These are phyloP conservation scores for Xylaria scruposa DNA, from an alignment of 495 filamentous ascomycete genomes.

Conservation along the genomic window DNA sequence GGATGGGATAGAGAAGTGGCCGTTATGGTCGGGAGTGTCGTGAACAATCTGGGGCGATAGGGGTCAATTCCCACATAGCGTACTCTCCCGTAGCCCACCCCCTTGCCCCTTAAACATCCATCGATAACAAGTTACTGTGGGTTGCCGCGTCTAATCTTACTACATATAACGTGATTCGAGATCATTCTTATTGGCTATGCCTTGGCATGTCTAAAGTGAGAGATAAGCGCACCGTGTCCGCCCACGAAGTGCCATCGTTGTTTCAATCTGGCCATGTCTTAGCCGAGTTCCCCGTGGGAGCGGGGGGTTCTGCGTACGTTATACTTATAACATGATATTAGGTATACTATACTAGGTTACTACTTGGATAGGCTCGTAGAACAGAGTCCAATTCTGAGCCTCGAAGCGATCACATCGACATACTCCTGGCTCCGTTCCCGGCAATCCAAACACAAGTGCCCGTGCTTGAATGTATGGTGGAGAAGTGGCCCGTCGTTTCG, in stretches of 20 bases:
- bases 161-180: neutral
- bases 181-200: neutral
- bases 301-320: neutral
- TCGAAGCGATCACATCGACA: neutral
- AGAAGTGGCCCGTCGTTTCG: conserved; percentile 3
- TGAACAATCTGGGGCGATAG: conserved; percentile 53
- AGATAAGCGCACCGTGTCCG: neutral
- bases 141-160: neutral
- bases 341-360: neutral
- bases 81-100: neutral
- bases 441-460: neutral
- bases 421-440: conserved; percentile 1
- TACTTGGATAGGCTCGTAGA: too few species aligned
- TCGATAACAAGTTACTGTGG: neutral
- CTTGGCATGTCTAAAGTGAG: too few species aligned
- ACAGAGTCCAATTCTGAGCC: too few species aligned
- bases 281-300: neutral
- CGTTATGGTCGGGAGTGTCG: conserved; percentile 87
- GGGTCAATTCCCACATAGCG: neutral
- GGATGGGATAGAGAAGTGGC: conserved; percentile 91
- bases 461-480: conserved; percentile 4
- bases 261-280: neutral
- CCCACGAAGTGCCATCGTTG: neutral
- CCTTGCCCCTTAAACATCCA: too few species aligned
- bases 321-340: neutral